phyloP scores from a whole-genome alignment of 495 filamentous ascomycete species.

The Lindgomyces ingoldianus region DNA sequence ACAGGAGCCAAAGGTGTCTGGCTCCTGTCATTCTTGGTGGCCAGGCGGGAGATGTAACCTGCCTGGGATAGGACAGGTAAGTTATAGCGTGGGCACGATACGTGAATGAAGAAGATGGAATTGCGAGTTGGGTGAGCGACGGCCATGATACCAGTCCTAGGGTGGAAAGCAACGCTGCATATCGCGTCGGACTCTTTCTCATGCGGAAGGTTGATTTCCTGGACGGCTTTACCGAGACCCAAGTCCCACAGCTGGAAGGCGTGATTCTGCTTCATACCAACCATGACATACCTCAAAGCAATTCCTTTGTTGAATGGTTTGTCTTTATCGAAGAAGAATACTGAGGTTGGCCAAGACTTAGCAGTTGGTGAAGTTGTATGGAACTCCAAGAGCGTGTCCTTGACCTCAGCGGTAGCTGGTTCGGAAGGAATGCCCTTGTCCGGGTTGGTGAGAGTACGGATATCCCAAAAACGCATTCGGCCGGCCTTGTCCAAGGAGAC shows the following conservation, averaged over 20 bases:
- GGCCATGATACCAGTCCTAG: constrained; percentile 83
- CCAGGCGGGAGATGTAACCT: constrained; percentile 74
- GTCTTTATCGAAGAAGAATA: constrained; percentile 92
- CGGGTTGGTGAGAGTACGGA: constrained; percentile 67
- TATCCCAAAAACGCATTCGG: constrained; percentile 95
- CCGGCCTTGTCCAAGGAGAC: constrained; percentile 96
- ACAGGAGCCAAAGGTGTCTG: constrained; percentile 65
- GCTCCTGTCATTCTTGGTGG: constrained; percentile 60
- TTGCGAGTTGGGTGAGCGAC: constrained; percentile 96
- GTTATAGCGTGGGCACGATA: constrained; percentile 90
- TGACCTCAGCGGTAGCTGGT: constrained; percentile 63
- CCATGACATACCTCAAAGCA: constrained; percentile 88
- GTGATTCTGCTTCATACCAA: constrained; percentile 99
- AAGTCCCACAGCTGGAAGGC: constrained; percentile 99
- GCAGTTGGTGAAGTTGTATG: constrained; percentile 75
- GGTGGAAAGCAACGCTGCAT: constrained; percentile 93
- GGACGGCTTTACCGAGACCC: constrained; percentile 87
- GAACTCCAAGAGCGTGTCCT: constrained; percentile 74
- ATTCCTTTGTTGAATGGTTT: constrained; percentile 83
- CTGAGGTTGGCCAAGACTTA: constrained; percentile 93
- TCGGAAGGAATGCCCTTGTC: constrained; percentile 48
- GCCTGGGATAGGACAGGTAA: constrained; percentile 79
- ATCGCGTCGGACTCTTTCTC: constrained; percentile 95
- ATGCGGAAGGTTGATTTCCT: constrained; percentile 95
- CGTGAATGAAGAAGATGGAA: constrained; percentile 92